A percentile compares a stretch with the other conserved stretches of the same genome.
phyloP scores from a whole-genome alignment of 768 basidiomycete species.

The Hygrophoropsis aurantiaca region DNA sequence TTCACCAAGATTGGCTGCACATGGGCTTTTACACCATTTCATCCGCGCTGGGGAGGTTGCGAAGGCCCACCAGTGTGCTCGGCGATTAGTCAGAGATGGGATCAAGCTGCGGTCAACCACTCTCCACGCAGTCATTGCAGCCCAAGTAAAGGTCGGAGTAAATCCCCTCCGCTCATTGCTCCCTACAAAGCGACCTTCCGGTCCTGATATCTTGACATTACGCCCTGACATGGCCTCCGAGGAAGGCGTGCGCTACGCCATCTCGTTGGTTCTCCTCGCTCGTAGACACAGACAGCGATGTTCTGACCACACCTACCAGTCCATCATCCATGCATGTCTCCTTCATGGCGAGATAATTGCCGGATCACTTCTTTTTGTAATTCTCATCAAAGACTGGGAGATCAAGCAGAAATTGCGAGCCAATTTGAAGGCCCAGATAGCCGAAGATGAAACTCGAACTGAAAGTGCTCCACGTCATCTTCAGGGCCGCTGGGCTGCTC shows the following conservation, averaged over 20 bases:
- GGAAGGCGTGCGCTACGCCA: constrained; percentile 45
- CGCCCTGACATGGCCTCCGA: constrained; percentile 36
- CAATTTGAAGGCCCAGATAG: constrained; percentile 20
- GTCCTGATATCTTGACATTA: constrained; percentile 24
- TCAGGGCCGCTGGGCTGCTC: constrained; percentile 19
- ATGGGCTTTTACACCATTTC: constrained; percentile 64
- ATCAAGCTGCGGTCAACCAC: constrained; percentile 50
- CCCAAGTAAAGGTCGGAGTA: constrained; percentile 11
- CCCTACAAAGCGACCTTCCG: constrained; percentile 16
- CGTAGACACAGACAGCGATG: constrained; percentile 55
- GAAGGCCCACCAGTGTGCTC: constrained; percentile 49
- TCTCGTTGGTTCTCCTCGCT: constrained; percentile 53
- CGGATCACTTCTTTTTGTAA: constrained; percentile 68
- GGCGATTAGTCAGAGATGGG: constrained; percentile 53
- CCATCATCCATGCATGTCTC: constrained; percentile 61
- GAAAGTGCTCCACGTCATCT: constrained; percentile 13
- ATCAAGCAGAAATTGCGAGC: constrained; percentile 29
- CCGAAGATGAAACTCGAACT: constrained; percentile 15
- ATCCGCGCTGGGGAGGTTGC: constrained; percentile 49
- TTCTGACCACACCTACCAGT: constrained; percentile 59
- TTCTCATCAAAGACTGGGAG: constrained; percentile 66
- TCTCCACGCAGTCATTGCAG: constrained; percentile 43
- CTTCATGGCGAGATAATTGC: constrained; percentile 79
- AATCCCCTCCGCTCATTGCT: constrained; percentile 22
- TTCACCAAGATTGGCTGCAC: constrained; percentile 60